Evolutionary conservation across 208 protist genomes (phyloP).

Genomic region (Trypanosoma cruzi): DNA sequence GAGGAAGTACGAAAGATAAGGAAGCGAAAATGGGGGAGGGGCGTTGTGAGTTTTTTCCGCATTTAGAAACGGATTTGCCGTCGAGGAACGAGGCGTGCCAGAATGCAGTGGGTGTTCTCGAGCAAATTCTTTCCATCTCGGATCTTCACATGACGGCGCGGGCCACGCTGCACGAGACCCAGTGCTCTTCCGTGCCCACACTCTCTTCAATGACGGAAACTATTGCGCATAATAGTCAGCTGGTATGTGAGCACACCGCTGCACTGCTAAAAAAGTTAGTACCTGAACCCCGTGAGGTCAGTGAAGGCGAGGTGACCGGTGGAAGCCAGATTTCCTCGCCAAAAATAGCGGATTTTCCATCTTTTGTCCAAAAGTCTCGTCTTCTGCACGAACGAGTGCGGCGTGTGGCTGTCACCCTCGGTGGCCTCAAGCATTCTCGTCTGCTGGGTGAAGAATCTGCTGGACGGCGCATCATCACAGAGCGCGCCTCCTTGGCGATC

Average conservation of each 20-base stretch:
- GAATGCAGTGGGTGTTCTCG: constrained; percentile 12
- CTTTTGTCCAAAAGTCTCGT: constrained; percentile 25
- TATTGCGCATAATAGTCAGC: constrained; percentile 1
- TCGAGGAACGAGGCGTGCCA: constrained; percentile 12
- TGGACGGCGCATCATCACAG: constrained; percentile 28
- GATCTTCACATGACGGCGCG: constrained; percentile 15
- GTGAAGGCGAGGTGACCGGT: background rate
- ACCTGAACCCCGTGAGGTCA: background rate
- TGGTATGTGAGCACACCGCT: constrained; percentile 19
- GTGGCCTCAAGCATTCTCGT: constrained; percentile 28
- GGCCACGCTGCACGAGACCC: background rate
- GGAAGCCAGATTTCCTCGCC: background rate
- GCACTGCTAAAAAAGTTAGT: constrained; percentile 12
- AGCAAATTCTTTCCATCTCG: constrained; percentile 5
- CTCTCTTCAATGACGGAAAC: constrained; percentile 11
- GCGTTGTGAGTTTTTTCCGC: background rate
- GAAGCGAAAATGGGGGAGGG: background rate
- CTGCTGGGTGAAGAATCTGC: constrained; percentile 24
- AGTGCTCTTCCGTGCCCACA: background rate
- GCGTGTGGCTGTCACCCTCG: constrained; percentile 20
- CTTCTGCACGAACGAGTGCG: constrained; percentile 24
- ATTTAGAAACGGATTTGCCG: background rate
- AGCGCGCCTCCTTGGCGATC: constrained; percentile 20
- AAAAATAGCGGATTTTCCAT: constrained; percentile 13
- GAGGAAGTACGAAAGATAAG: background rate